Conservation (phyloP, 306 rosid species). For the Gleditsia sinensis region DNA sequence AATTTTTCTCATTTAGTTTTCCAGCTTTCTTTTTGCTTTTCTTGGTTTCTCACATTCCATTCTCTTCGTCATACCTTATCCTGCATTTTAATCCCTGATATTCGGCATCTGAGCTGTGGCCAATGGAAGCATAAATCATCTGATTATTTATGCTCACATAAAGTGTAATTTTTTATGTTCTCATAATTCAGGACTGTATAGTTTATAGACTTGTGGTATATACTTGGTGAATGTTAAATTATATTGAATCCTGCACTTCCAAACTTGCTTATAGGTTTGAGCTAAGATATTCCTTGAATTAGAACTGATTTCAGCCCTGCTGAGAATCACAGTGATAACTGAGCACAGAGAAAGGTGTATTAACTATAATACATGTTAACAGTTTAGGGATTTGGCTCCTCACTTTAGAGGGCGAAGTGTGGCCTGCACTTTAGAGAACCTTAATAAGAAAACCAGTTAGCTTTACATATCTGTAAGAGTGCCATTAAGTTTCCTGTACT, state of each 20-base stretch:
- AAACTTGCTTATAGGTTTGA: neutral
- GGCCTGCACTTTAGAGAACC: too few relatives aligned
- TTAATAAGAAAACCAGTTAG: too few relatives aligned
- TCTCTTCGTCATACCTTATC: neutral
- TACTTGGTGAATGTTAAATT: neutral
- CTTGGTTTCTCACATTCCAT: neutral
- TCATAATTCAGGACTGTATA: neutral
- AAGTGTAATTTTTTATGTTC: neutral
- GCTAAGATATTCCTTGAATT: neutral
- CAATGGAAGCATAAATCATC: too few relatives aligned
- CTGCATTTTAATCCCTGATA: neutral
- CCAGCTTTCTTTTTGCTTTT: too few relatives aligned
- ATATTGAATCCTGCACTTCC: conserved; percentile 4
- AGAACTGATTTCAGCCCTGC: neutral
- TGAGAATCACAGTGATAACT: neutral
- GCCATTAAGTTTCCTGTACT: too few relatives aligned
- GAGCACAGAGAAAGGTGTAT: neutral
- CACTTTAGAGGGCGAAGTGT: too few relatives aligned
- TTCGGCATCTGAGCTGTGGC: conserved; percentile 2
- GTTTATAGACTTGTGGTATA: neutral
- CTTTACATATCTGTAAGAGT: too few relatives aligned
- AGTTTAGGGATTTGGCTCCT: neutral
- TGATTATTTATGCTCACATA: neutral
- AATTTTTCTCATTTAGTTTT: too few relatives aligned
- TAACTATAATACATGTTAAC: neutral